Conservation (phyloP, 805 yeast genomes). For the Zygosaccharomyces gambellarensis region DNA sequence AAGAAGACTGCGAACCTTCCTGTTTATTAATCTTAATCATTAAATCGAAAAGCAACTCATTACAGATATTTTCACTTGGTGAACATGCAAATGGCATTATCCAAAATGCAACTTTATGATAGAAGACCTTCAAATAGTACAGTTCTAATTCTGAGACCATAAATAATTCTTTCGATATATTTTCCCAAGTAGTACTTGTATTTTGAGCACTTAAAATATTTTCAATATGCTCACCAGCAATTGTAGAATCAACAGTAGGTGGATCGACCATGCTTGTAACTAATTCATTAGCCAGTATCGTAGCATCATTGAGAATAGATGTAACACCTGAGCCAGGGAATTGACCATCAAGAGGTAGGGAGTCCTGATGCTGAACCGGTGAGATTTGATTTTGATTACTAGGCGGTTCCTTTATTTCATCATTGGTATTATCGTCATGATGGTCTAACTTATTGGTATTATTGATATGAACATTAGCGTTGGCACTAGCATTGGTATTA, state of each 20-base stretch:
- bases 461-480: too few species aligned
- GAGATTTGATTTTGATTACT: background rate
- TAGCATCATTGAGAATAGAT: constrained; percentile 9
- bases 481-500: too few species aligned
- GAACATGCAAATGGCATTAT: constrained; percentile 14
- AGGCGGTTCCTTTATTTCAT: background rate
- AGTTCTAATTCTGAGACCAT: constrained; percentile 8
- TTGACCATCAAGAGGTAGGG: background rate
- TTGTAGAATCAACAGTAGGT: background rate
- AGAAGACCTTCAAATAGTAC: constrained; percentile 11
- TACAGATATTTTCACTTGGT: constrained; percentile 9
- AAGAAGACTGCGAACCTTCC: constrained; percentile 4
- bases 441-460: too few species aligned
- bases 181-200: constrained; percentile 9
- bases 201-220: background rate
- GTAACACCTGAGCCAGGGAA: constrained; percentile 3
- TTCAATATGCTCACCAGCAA: background rate
- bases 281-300: constrained; percentile 10
- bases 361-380: background rate
- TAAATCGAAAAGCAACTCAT: constrained; percentile 13
- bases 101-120: constrained; percentile 17
- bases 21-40: constrained; percentile 2
- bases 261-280: constrained; percentile 8
- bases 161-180: constrained; percentile 1
- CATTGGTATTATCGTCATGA: background rate